These are phyloP conservation scores for Adansonia grandidieri DNA, from an alignment of 441 rosid genomes.

Conservation along the genomic window DNA sequence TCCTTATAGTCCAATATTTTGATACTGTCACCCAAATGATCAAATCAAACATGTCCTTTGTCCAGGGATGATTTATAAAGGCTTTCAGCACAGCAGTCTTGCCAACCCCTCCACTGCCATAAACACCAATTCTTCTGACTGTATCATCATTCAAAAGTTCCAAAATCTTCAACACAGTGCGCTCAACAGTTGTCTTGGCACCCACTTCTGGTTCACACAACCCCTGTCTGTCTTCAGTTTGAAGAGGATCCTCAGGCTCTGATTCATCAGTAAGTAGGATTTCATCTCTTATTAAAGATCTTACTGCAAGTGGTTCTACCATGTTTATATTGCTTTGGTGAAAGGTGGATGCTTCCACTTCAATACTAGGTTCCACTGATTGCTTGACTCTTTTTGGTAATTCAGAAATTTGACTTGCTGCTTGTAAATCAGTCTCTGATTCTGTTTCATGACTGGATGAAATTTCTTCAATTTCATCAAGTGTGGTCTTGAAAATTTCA, in stretches of 20 bases:
- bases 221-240: not conserved
- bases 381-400: not conserved
- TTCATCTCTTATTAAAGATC: constrained; percentile 3
- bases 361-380: constrained; percentile 9
- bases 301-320: not conserved
- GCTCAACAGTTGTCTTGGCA: constrained; percentile 7
- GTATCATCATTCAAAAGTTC: not conserved
- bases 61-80: constrained; percentile 8
- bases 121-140: constrained; percentile 17
- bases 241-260: not conserved
- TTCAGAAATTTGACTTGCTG: constrained; percentile 10
- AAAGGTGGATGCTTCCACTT: not conserved
- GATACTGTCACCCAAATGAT: constrained; percentile 27
- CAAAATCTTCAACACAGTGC: constrained; percentile 9
- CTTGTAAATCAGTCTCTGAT: not conserved
- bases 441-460: constrained; percentile 17
- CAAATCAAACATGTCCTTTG: constrained; percentile 12
- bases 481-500: not conserved
- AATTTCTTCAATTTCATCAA: constrained; percentile 20
- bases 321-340: not conserved
- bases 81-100: constrained; percentile 20
- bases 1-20: constrained; percentile 21
- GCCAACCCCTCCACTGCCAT: constrained; percentile 18
- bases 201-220: not conserved
- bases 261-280: not conserved